Conservation (phyloP, 2,329 filamentous ascomycete species). For the Botrytis sinoallii region DNA sequence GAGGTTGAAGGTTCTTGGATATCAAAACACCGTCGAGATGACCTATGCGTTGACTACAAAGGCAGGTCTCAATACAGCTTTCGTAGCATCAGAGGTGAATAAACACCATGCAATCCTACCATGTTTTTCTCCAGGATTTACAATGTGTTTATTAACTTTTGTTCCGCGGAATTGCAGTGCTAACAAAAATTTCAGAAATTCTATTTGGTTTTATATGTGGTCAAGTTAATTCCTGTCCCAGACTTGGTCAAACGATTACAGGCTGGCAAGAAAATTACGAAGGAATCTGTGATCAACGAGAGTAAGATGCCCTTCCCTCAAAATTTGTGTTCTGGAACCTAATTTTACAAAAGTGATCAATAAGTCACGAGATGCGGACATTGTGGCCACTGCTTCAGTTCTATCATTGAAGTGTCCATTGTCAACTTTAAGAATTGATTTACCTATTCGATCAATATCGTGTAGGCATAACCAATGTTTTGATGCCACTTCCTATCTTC, state of each 20-base stretch:
- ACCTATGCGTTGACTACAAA: constrained; percentile 91
- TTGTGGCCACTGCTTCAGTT: constrained; percentile 82
- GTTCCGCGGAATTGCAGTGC: neutral
- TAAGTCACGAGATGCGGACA: constrained; percentile 81
- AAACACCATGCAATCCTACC: constrained; percentile 24
- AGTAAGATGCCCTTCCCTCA: constrained; percentile 52
- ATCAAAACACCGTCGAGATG: constrained; percentile 75
- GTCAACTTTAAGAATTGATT: constrained; percentile 75
- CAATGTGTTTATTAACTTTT: neutral
- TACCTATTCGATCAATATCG: constrained; percentile 73
- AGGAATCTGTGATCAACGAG: constrained; percentile 77
- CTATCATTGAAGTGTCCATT: constrained; percentile 92
- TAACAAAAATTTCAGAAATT: constrained; percentile 56
- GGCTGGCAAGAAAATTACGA: constrained; percentile 68
- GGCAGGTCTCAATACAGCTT: constrained; percentile 49
- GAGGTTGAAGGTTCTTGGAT: constrained; percentile 62
- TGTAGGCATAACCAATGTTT: constrained; percentile 95
- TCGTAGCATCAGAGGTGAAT: constrained; percentile 20
- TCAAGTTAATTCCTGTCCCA: constrained; percentile 67
- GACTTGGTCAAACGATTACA: constrained; percentile 68
- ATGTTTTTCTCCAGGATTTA: constrained; percentile 20
- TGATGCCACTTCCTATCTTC: constrained; percentile 86
- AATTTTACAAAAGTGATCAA: constrained; percentile 60
- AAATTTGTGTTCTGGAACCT: neutral
- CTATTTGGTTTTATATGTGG: constrained; percentile 71